Base-by-base conservation (phyloP, 441 rosid species). In the Gossypium laxum region DNA sequence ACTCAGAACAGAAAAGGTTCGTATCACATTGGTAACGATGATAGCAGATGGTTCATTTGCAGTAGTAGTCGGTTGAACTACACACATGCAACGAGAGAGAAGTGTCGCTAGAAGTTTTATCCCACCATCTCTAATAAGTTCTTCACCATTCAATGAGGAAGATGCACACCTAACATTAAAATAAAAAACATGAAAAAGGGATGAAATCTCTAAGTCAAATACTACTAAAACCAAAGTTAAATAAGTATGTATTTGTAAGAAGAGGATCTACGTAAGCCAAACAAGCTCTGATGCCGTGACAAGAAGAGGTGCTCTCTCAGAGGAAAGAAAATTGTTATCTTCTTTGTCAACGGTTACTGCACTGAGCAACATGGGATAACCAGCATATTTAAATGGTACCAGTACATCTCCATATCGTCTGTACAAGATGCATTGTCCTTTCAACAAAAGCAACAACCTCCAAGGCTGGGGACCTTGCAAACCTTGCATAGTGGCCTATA, bases 381-480 rank as follows among this genome's bases (percentile, higher is more conserved):
- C 99, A 73, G 99, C 99, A 88, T 96, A 96, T 78, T 92, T 96
- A 83, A 96, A 96, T 57, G 99, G 99, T 84, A 89, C 93, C 63
- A 96, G 82, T 38, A 96, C 85, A 79, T 79, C 55, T 52, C 96
- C 97, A 73, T 96, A 89, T 55, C 97, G 86, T 75, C 97, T 79
- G 78, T 96, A 96, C 70, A 96, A 83, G 83, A 96, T 96, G 80
- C 99, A 93, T 60, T 96, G 99, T 58, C 98, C 98, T 86, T 85
- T 93, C 83, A 96, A 79, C 74, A 96, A 76, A 78, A 96, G 98
- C 87, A 96, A 85, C 79, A 96, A 74, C 85, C 98, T 91, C 99
- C 99, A 96, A 63, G 96, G 86, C 79, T 96, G 99, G 64, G 99
- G 98, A 83, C 99, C 99, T 88, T 93, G 99, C 80, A 96, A 79